Base-by-base conservation (phyloP, 345 rosid species). In the Clausena lansium region DNA sequence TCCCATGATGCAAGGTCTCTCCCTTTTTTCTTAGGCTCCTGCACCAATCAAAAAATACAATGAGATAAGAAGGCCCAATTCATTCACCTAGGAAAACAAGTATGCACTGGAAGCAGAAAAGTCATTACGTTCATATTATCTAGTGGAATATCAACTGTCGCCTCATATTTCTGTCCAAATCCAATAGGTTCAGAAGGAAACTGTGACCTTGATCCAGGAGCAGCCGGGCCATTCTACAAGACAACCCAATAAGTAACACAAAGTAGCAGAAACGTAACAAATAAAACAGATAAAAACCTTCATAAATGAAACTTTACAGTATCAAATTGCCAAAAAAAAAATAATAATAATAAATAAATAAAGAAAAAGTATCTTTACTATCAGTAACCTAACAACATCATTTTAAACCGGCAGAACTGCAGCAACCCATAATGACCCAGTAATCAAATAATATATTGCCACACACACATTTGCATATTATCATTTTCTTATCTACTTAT, bases 1-100 rank as follows among this genome's bases (percentile, higher is more conserved):
- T 97, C 99, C 98, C 98, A 91, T 3, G 91, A 79, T 71, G 92
- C 89, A 63, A 97, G 93, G 77, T 94, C 93, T 80, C 85, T 94
- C 78, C 80, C 93, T 77, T 89, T 97, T 76, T 90, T 86, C 80
- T 88, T 91, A 63, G 91, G 78, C 75, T 88, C 97, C 94, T 92
- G 74, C 75, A 84, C 10, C 81, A 78, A 67, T 33, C 33, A 79
- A 54, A 69, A 8, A 82, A 77, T 24, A 76, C 0, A 71, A 45
- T 28, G n/a, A 76, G 79, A 70, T 59, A 63, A 81, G 81, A 41
- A 25, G 9, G 10, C 71, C 19, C 0, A 60, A 38, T 19, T 65
- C 45, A 38, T 19, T 65, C 45, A 71, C 39, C 13, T 27, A 64
- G 9, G 0, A 50, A 73, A 61, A 15, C 36, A 32, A 41, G 60